Base-by-base conservation (phyloP, 768 basidiomycete genomes). In the Glaciozyma martinii region DNA sequence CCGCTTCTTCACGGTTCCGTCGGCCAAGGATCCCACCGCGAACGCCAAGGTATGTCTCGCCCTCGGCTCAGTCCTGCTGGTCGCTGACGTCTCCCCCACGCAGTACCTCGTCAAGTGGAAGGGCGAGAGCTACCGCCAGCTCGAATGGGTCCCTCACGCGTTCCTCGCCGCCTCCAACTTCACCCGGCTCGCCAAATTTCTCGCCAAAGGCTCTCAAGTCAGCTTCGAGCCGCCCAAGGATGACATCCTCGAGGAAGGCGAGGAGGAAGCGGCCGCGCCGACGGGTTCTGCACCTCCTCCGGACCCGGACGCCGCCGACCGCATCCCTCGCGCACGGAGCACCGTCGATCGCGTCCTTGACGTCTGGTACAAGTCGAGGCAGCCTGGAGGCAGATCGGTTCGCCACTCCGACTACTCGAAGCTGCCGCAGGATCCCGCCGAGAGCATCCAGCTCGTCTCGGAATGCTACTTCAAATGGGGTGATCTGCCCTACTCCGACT, bases 401-500 rank as follows among this genome's bases (percentile, higher is more conserved):
- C 29, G n/a, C 33, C 16, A 54, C 16, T 40, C 21, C 12, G 37
- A 54, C 56, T 47, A 44, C 56, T 4, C 57, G n/a, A 32, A 52
- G 21, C 73, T 78, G 47, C 81, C 40, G 82, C 82, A 65, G 77
- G 80, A 53, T 77, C 89, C 85, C 15, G 72, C 76, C 37, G 77
- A 82, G 7, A 80, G 87, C 71, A 81, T 85, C 33, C 78, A 82
- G 46, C 76, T 82, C 57, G 83, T 94, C 42, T 80, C 84, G 25
- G 91, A 88, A 86, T 84, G 82, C 18, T 92, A 92, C 75, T 80
- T 90, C 70, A 99, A 98, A 76, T 98, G 94, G 94, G 80, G 84
- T 52, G 91, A 91, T 67, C 80, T 97, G 32, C 85, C 87, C n/a
- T 95, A 98, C 66, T 88, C 21, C 5, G 30, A 56, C 18, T 42